A percentile compares a stretch with the other conserved stretches of the same genome.
Conservation (phyloP, 169 alveolate species). For the Amoebophrya sp. region DNA sequence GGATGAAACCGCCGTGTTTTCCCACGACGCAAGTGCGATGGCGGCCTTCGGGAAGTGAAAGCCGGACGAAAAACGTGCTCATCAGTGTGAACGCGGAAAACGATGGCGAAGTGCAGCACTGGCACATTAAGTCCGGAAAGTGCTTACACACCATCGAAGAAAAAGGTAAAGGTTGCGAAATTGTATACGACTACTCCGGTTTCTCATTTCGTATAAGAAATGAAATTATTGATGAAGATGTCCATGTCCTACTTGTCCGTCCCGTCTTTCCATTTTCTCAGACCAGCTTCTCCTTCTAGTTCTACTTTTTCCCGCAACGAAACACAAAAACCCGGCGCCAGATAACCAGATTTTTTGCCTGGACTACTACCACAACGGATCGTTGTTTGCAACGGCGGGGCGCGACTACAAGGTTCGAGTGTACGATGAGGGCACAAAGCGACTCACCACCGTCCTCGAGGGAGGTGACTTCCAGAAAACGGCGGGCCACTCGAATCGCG, state of each 20-base stretch:
- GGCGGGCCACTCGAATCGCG: neutral
- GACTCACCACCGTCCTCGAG: neutral
- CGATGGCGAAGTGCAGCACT: conserved; percentile 1
- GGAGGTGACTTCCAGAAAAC: neutral
- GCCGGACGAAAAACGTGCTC: neutral
- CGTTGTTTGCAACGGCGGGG: neutral
- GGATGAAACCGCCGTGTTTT: neutral
- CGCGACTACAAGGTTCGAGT: neutral
- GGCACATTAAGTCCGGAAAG: neutral
- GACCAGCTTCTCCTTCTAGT: neutral
- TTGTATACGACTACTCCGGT: too few species aligned
- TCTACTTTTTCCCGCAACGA: neutral
- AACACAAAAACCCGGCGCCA: too few species aligned
- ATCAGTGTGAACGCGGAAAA: neutral
- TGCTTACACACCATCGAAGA: neutral
- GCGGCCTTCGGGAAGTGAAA: neutral
- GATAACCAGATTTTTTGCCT: neutral
- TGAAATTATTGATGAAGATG: too few species aligned
- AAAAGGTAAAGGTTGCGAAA: neutral
- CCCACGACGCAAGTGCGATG: neutral
- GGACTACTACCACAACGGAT: neutral
- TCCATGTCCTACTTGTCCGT: too few species aligned
- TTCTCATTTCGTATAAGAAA: too few species aligned
- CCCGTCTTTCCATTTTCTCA: neutral
- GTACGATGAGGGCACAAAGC: neutral